Evolutionary conservation across 2,329 filamentous ascomycete species (phyloP), one percentile per base, ranked within the genome.

Genomic region (Penicillium freii): DNA sequence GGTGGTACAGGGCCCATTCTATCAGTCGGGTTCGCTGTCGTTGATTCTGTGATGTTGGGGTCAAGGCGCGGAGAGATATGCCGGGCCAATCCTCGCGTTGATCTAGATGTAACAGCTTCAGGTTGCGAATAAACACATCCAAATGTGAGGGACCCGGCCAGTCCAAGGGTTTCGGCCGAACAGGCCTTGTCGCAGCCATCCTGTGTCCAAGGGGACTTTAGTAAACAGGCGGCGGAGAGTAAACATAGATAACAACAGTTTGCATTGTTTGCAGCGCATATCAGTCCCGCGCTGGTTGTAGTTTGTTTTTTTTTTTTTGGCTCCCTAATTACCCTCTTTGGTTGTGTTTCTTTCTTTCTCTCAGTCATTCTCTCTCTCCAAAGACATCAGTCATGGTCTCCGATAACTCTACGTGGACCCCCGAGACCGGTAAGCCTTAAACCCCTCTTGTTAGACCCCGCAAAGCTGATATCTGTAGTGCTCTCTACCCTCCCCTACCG

Each of bases 1-100:
- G 82, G 51, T 90, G 87, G 73, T 89, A 96, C n/a, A 97, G 79
- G 0, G 88, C 86, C 91, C 93, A 97, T 78, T 99, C 94, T 38
- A 92, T 85, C 58, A 86, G 86, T 66, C 90, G 86, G 38, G 96
- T 87, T 52, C 93, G 85, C 73, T 88, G 88, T 76, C 93, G 94
- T 73, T 93, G 89, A 52, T 89, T 89, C 61, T 88, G 86, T 47
- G 82, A 81, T 0, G 82, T 82, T 66, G 90, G 84, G 3, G 85
- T 84, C 70, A 97, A 91, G 2, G 88, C 89, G 49, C 87, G 81
- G 0, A 81, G 71, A 1, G 84, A 86, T 56, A 97, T 89, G 19
- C 77, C 81, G 0, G 93, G 93, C 90, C 92, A 97, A 75, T 95
- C 91, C 0, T 84, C 79, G 0, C 82, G 82, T 49, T 82, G 78